These are phyloP conservation scores for Coemansia sp. DNA, from an alignment of 192 early-diverging fungal genomes.

Conservation along the genomic window DNA sequence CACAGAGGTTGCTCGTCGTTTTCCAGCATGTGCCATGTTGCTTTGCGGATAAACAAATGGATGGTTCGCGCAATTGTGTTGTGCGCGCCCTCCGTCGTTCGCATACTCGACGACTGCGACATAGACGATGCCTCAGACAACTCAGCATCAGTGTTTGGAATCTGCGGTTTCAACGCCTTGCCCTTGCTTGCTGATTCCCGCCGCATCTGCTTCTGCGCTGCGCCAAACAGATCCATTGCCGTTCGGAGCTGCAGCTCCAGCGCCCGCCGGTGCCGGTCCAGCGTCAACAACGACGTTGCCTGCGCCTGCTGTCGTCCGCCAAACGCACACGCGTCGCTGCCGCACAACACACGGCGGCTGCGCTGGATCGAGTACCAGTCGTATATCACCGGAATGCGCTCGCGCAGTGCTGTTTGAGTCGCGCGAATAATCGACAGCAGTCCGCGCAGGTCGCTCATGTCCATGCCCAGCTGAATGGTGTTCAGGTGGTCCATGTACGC, in stretches of 20 bases:
- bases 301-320: slow-evolving; percentile 19
- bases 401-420: slow-evolving; percentile 47
- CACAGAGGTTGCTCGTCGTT: slow-evolving; percentile 67
- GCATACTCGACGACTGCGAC: slow-evolving; percentile 23
- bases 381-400: slow-evolving; percentile 45
- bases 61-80: slow-evolving; percentile 58
- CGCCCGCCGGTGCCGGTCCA: slow-evolving; percentile 42
- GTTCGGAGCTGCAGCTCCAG: slow-evolving; percentile 54
- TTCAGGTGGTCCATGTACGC: slow-evolving; percentile 68
- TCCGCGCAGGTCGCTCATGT: slow-evolving; percentile 68
- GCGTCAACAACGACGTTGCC: slow-evolving; percentile 36
- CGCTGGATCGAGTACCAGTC: slow-evolving; percentile 53
- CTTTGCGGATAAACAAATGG: slow-evolving; percentile 61
- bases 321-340: not conserved
- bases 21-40: slow-evolving; percentile 74
- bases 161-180: not conserved
- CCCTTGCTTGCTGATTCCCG: slow-evolving; percentile 12
- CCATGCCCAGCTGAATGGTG: slow-evolving; percentile 77
- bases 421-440: slow-evolving; percentile 42
- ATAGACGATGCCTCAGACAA: slow-evolving; percentile 1
- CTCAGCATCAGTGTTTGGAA: not conserved
- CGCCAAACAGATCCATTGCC: slow-evolving; percentile 52
- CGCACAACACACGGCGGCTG: slow-evolving; percentile 27
- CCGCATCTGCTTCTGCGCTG: slow-evolving; percentile 47
- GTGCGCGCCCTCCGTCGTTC: slow-evolving; percentile 50